These are phyloP conservation scores for Ogataea paradorogensis DNA, from an alignment of 805 yeast genomes.

Conservation along the genomic window DNA sequence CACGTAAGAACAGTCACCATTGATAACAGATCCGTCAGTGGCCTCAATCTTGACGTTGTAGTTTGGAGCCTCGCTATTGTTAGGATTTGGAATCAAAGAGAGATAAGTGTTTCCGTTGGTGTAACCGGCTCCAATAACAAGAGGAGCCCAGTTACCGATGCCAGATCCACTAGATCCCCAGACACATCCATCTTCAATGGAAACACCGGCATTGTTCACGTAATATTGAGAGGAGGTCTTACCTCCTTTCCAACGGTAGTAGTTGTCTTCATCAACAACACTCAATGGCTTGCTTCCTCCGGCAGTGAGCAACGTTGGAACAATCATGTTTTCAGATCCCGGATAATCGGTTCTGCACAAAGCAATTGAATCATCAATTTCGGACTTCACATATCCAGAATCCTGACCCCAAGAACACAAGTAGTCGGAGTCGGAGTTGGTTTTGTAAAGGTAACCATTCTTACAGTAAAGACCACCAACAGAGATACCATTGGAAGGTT, in stretches of 20 bases:
- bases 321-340: slow-evolving; percentile 97
- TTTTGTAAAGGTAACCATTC: slow-evolving; percentile 77
- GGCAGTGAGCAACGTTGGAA: slow-evolving; percentile 79
- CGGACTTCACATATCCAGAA: slow-evolving; percentile 64
- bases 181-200: slow-evolving; percentile 84
- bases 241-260: slow-evolving; percentile 80
- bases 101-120: slow-evolving; percentile 71
- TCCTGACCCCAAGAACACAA: slow-evolving; percentile 87
- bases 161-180: slow-evolving; percentile 85
- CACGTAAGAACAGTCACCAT: slow-evolving; percentile 42
- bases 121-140: slow-evolving; percentile 90
- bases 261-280: slow-evolving; percentile 72
- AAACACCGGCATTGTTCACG: slow-evolving; percentile 94
- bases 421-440: slow-evolving; percentile 62
- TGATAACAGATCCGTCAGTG: slow-evolving; percentile 33
- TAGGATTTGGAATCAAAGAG: slow-evolving; percentile 93
- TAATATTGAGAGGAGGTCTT: slow-evolving; percentile 93
- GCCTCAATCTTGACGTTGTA: slow-evolving; percentile 47
- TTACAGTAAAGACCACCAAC: slow-evolving; percentile 91
- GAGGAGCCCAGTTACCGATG: slow-evolving; percentile 98
- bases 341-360: slow-evolving; percentile 99
- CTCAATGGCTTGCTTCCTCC: slow-evolving; percentile 67
- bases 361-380: slow-evolving; percentile 67
- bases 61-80: slow-evolving; percentile 64
- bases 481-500: slow-evolving; percentile 86